Percentiles rank a stretch among this genome's conserved stretches.
Evolutionary conservation across 768 basidiomycete genomes (phyloP).

Genomic region (Tylopilus sp.): DNA sequence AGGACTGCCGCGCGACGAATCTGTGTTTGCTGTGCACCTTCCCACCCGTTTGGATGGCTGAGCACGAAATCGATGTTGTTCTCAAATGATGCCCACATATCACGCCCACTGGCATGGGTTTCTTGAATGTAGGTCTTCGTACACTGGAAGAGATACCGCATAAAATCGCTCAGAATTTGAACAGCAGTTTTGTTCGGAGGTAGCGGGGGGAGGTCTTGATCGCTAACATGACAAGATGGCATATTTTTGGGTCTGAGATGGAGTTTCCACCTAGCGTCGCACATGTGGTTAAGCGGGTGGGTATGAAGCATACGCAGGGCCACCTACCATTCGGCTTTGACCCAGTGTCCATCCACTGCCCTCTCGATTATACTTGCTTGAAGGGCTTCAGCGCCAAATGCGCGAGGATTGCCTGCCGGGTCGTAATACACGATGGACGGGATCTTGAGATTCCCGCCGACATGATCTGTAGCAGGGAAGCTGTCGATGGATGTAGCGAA

Average conservation of each 20-base stretch:
- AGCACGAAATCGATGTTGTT: constrained; percentile 2
- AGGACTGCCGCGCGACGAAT: background rate
- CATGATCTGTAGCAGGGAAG: constrained; percentile 39
- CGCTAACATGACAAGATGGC: constrained; percentile 18
- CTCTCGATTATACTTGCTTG: background rate
- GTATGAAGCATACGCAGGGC: no score
- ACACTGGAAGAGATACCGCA: constrained; percentile 24
- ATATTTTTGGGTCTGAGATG: constrained; percentile 31
- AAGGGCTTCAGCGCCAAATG: constrained; percentile 40
- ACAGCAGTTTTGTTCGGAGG: constrained; percentile 16
- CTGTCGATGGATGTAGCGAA: no score
- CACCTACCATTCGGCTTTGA: background rate
- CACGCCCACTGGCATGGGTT: constrained; percentile 25
- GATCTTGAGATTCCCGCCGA: constrained; percentile 47
- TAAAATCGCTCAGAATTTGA: constrained; percentile 24
- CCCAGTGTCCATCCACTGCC: constrained; percentile 1
- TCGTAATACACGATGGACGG: constrained; percentile 49
- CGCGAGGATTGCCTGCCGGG: constrained; percentile 33
- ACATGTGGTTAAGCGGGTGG: background rate
- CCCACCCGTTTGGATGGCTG: constrained; percentile 7
- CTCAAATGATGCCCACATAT: constrained; percentile 2
- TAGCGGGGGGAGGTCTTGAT: constrained; percentile 21
- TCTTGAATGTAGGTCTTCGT: constrained; percentile 21
- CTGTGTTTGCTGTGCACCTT: constrained; percentile 2
- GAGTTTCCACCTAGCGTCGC: constrained; percentile 16